A percentile compares a stretch with the other conserved stretches of the same genome.
Evolutionary conservation across 2,329 filamentous ascomycete genomes (phyloP).

Genomic region (Endothia cerciana): DNA sequence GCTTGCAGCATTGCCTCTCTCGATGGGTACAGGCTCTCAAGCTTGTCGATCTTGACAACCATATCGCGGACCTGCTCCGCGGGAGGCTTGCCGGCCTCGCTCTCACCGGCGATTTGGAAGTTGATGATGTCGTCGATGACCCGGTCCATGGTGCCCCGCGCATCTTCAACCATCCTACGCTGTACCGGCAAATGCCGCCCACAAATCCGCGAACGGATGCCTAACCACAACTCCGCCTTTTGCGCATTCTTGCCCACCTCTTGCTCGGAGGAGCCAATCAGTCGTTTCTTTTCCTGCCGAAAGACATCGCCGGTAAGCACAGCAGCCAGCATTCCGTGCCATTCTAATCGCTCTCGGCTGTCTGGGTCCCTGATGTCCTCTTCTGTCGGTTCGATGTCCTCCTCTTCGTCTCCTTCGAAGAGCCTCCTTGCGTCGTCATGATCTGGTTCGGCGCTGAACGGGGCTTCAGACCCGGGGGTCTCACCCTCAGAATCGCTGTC

Average conservation of each 20-base stretch:
- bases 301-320: constrained; percentile 97
- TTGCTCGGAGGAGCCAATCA: constrained; percentile 76
- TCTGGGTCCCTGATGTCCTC: constrained; percentile 88
- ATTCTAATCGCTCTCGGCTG: constrained; percentile 89
- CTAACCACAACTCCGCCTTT: constrained; percentile 84
- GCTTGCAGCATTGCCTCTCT: constrained; percentile 72
- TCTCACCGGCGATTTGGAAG: constrained; percentile 93
- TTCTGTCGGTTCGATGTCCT: constrained; percentile 83
- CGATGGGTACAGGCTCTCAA: constrained; percentile 84
- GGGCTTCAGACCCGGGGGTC: constrained; percentile 81
- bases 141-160: constrained; percentile 71
- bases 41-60: constrained; percentile 87
- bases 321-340: constrained; percentile 97
- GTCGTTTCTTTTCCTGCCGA: constrained; percentile 93
- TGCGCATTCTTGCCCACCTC: constrained; percentile 66
- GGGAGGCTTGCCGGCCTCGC: constrained; percentile 85
- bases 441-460: constrained; percentile 54
- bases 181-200: constrained; percentile 85
- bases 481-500: constrained; percentile 91
- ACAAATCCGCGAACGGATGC: constrained; percentile 80
- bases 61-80: constrained; percentile 88
- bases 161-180: constrained; percentile 84
- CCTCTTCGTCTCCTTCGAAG: constrained; percentile 76
- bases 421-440: constrained; percentile 90
- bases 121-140: constrained; percentile 85